These are phyloP conservation scores for Heritiera fomes DNA, from an alignment of 345 rosid species.

Conservation along the genomic window DNA sequence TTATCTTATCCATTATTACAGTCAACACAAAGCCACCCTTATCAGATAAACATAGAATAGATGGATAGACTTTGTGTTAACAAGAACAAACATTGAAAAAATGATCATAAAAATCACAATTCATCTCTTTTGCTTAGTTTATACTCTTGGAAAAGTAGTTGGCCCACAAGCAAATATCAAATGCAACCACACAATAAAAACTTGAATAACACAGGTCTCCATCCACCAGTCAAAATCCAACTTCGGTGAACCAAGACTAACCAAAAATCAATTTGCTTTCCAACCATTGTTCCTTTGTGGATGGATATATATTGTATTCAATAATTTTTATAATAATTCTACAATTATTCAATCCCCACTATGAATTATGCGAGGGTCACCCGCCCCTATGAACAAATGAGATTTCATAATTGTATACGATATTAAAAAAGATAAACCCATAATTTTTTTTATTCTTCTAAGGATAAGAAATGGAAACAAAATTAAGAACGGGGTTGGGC, in stretches of 20 bases:
- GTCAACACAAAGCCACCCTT: background rate
- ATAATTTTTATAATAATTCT: background rate
- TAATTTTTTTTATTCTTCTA: background rate
- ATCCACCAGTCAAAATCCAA: background rate
- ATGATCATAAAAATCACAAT: background rate
- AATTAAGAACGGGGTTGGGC: background rate
- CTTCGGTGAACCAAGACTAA: background rate
- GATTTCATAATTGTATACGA: background rate
- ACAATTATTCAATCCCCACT: background rate
- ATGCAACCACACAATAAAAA: background rate
- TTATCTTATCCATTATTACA: background rate
- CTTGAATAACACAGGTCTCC: background rate
- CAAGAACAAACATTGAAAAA: constrained; percentile 7
- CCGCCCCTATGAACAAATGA: background rate
- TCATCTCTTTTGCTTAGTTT: background rate
- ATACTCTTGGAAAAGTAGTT: background rate
- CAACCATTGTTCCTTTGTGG: background rate
- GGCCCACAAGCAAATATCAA: background rate
- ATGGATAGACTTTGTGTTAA: background rate
- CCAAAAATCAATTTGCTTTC: background rate
- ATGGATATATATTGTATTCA: background rate
- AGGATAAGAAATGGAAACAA: background rate
- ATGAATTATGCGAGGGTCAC: background rate
- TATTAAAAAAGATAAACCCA: background rate
- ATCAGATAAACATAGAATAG: background rate